Evolutionary conservation across 176 grass and related monocot species (phyloP).

Genomic region (Carex parvula): DNA sequence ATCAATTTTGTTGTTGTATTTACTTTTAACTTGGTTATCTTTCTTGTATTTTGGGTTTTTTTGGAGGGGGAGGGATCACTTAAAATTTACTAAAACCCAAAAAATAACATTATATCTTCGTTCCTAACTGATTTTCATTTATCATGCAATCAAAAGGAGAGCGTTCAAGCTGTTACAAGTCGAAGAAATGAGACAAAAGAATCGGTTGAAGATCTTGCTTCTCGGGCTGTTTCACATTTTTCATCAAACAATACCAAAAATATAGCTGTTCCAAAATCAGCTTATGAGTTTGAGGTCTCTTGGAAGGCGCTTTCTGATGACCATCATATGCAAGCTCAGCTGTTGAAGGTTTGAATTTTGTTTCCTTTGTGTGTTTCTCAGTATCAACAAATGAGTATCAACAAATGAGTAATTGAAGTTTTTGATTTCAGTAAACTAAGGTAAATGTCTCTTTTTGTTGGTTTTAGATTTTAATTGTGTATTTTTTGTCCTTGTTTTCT

Average conservation of each 20-base stretch:
- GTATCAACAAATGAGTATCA: too few species aligned
- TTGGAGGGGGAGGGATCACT: not conserved
- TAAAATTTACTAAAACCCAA: slow-evolving; percentile 2
- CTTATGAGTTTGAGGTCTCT: slow-evolving; percentile 96
- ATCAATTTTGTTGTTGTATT: not conserved
- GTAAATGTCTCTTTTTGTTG: not conserved
- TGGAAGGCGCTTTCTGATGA: slow-evolving; percentile 88
- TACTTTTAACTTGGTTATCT: not conserved
- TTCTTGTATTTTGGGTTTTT: not conserved
- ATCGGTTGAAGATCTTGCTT: slow-evolving; percentile 66
- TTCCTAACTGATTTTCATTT: slow-evolving; percentile 10
- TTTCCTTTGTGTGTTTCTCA: not conserved
- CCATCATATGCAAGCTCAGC: slow-evolving; percentile 43
- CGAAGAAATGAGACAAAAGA: slow-evolving; percentile 39
- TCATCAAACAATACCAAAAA: slow-evolving; percentile 49
- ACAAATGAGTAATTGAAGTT: not conserved
- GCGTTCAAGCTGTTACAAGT: slow-evolving; percentile 28
- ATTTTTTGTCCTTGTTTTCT: slow-evolving; percentile 4
- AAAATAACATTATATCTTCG: slow-evolving; percentile 1
- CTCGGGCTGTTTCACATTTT: slow-evolving; percentile 69
- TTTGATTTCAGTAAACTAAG: not conserved
- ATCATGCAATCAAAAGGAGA: slow-evolving; percentile 33
- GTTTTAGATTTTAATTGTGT: not conserved
- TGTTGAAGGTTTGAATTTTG: slow-evolving; percentile 66
- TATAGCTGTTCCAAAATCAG: slow-evolving; percentile 63